phyloP scores from a whole-genome alignment of 495 filamentous ascomycete species.

The Gamarada debralockiae region DNA sequence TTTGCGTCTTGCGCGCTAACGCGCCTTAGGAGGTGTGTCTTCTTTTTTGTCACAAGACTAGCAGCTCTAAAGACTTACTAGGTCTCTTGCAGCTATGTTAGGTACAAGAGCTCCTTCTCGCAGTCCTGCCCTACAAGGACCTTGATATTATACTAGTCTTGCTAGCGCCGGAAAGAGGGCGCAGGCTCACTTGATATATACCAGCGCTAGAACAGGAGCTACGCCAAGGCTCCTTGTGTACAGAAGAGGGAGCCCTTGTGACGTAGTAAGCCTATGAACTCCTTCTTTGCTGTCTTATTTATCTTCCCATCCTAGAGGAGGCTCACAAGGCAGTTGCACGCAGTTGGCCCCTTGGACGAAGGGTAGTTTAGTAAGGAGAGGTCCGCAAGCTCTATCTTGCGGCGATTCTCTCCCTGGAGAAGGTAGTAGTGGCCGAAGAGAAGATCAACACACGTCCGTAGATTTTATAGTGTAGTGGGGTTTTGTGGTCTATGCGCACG shows the following conservation, averaged over 20 bases:
- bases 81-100: background rate
- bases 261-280: background rate
- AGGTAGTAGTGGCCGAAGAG: conserved; percentile 2
- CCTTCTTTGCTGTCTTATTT: conserved; percentile 1
- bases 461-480: no score
- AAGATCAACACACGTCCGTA: background rate
- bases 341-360: background rate
- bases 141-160: conserved; percentile 2
- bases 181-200: background rate
- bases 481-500: no score
- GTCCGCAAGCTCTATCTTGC: conserved; percentile 1
- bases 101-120: conserved; percentile 1
- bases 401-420: background rate
- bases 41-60: background rate
- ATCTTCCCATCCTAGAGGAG: background rate
- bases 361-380: background rate
- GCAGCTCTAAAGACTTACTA: background rate
- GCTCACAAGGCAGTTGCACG: background rate
- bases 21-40: background rate
- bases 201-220: conserved; percentile 2
- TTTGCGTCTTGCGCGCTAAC: background rate
- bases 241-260: background rate
- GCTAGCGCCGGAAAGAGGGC: background rate
- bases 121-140: conserved; percentile 1
- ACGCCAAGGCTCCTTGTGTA: background rate